Evolutionary conservation across 257 asterid genomes (phyloP), one percentile per base, ranked within the genome.

Genomic region (Leonotis leonurus): DNA sequence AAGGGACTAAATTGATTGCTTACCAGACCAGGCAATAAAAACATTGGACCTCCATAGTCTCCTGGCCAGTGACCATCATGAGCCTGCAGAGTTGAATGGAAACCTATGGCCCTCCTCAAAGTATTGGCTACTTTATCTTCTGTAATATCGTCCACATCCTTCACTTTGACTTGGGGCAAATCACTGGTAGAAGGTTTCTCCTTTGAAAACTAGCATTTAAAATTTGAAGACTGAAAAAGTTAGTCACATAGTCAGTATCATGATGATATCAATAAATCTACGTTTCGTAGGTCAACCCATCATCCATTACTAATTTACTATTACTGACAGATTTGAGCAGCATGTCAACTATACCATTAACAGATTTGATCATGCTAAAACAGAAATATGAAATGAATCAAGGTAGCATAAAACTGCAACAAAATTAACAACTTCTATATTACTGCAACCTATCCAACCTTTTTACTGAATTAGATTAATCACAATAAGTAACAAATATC

Each of bases 1-100:
- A 50, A 43, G 17, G 14, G 3, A 41, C 27, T 50, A 54, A 56
- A 55, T 37, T 64, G 39, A 44, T 32, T 66, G 74, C 84, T 75
- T 70, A 93, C 99, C 95, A 93, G 49, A 69, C 99, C 99, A 64
- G 99, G 97, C 86, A 93, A 62, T 73, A 93, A 83, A 82, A 93
- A 93, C 96, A 87, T 87, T 6, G 99, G 96, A 22, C 99, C 99
- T 56, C 97, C 99, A 76, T 87, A 93, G 73, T 93, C 99, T 62
- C 99, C 99, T 10, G 97, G 76, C 99, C 99, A 93, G 30, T 93
- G 96, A 62, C 99, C 99, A 68, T 93, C 99, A 26, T 68, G 68
- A 69, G 88, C 88, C 79, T 89, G 97, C 64, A 89, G 75, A 57
- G 94, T 85, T 55, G 97, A 89, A 70, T 93, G 80, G 76, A 82